Conservation (phyloP, 495 filamentous ascomycete species). For the Neurospora sp. region DNA sequence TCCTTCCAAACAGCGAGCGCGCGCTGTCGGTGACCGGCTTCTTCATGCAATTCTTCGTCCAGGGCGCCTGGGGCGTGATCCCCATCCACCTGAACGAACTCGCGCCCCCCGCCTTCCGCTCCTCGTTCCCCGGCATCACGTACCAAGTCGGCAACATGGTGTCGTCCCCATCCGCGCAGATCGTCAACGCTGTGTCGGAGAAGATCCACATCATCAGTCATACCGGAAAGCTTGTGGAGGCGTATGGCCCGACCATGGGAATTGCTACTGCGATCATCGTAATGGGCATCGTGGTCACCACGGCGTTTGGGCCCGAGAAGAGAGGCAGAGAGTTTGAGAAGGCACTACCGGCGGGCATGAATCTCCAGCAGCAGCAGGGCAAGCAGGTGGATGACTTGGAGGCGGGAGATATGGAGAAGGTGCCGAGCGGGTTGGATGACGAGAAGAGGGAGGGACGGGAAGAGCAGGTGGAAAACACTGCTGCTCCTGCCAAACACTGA, state of each 20-base stretch:
- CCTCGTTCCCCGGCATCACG: conserved; percentile 53
- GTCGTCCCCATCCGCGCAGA: conserved; percentile 60
- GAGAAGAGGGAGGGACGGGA: background rate
- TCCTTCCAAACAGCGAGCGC: conserved; percentile 47
- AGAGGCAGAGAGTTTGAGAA: conserved; percentile 57
- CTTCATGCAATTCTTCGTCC: conserved; percentile 69
- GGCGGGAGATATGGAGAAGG: background rate
- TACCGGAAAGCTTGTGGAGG: conserved; percentile 43
- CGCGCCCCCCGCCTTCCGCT: conserved; percentile 62
- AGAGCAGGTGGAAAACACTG: background rate
- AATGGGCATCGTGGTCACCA: conserved; percentile 49
- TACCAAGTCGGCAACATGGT: conserved; percentile 74
- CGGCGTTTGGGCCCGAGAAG: conserved; percentile 53
- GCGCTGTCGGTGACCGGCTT: conserved; percentile 57
- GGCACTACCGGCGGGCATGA: conserved; percentile 43
- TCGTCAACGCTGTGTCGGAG: conserved; percentile 58
- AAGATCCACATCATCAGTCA: conserved; percentile 34
- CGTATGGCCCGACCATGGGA: conserved; percentile 60
- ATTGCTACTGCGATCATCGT: conserved; percentile 62
- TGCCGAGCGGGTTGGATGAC: background rate
- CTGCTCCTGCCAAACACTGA: background rate
- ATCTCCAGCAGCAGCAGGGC: conserved; percentile 15
- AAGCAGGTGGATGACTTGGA: conserved; percentile 11
- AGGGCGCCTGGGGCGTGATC: conserved; percentile 69
- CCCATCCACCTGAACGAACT: conserved; percentile 75